phyloP scores from a whole-genome alignment of 805 yeast genomes.

The Hanseniaspora clermontiae region DNA sequence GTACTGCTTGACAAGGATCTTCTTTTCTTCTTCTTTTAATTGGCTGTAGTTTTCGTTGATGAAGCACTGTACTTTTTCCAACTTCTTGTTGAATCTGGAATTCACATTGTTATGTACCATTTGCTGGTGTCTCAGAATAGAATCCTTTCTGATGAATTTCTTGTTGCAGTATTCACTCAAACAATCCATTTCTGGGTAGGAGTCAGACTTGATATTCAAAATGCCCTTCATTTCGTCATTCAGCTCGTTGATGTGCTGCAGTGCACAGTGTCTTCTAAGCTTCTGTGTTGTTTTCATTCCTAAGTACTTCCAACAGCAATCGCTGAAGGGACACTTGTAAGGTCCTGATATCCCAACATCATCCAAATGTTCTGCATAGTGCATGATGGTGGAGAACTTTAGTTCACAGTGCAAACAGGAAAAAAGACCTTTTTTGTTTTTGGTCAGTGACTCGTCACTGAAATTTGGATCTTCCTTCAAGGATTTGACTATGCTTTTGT shows the following conservation, averaged over 20 bases:
- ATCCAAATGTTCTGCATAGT: constrained; percentile 36
- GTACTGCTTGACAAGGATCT: constrained; percentile 15
- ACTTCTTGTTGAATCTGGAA: constrained; percentile 32
- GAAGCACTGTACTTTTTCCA: constrained; percentile 20
- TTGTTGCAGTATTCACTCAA: constrained; percentile 33
- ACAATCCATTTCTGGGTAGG: constrained; percentile 26
- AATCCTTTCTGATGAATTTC: constrained; percentile 40
- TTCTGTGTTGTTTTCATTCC: constrained; percentile 40
- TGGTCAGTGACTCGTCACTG: constrained; percentile 24
- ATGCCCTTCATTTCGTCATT: constrained; percentile 21
- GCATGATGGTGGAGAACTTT: constrained; percentile 29
- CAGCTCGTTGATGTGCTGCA: constrained; percentile 32
- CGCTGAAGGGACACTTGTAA: constrained; percentile 34
- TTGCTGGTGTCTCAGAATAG: constrained; percentile 40
- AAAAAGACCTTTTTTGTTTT: constrained; percentile 34
- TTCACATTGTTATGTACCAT: constrained; percentile 36
- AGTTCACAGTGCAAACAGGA: constrained; percentile 38
- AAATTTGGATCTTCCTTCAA: constrained; percentile 22
- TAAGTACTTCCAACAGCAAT: constrained; percentile 38
- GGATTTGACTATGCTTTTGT: constrained; percentile 19
- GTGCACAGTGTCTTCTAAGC: constrained; percentile 38
- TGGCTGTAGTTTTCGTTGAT: constrained; percentile 7
- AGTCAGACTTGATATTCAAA: constrained; percentile 23
- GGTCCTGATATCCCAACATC: constrained; percentile 29
- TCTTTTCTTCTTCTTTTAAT: constrained; percentile 16